Base-by-base conservation (phyloP, 2,329 filamentous ascomycete genomes). In the Scleromitrula shiraiana region DNA sequence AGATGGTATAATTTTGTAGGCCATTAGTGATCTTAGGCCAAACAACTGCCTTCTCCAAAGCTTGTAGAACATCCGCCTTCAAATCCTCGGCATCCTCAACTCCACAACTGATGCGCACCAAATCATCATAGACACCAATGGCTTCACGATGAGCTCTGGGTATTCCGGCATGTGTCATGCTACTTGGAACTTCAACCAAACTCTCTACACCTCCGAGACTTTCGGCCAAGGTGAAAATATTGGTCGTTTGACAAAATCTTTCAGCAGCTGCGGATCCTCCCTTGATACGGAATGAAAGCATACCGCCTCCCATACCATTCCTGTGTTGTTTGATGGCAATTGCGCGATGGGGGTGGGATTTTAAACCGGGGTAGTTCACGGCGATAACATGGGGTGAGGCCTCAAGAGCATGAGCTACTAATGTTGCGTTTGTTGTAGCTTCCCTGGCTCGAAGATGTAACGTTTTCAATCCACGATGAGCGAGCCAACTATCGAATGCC, bases 91-190 rank as follows among this genome's bases (percentile, higher is more conserved):
- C 79, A 62, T 98, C 93, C 70, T 98, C 93, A 47, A 98, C 81
- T 61, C 93, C 93, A 65, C 89, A 96, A 75, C 88, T 95, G 52
- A 98, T 75, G 56, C 93, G 79, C 24, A 98, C 87, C 7, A 98
- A 77, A 66, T 98, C 93, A 64, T 98, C 93, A 62, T 83, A 97
- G 26, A 98, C 89, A 52, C 93, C 93, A 1, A 93, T 89, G 3
- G 83, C 85, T 75, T 98, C 93, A 50, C 93, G 77, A 73, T 95
- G 82, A 52, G 89, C 89, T 65, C 78, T 80, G 41, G 93, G 93
- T 56, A 98, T 98, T 50, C 91, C 93, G 20, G 89, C 87, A 68
- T 98, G 93, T 15, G 93, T 98, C 93, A 98, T 98, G 69, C 82
- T 87, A 60, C 86, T 87, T 19, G 93, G 93, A 2, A 98, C 80